These are phyloP conservation scores for Populus simonii DNA, from an alignment of 345 rosid species.

Conservation along the genomic window DNA sequence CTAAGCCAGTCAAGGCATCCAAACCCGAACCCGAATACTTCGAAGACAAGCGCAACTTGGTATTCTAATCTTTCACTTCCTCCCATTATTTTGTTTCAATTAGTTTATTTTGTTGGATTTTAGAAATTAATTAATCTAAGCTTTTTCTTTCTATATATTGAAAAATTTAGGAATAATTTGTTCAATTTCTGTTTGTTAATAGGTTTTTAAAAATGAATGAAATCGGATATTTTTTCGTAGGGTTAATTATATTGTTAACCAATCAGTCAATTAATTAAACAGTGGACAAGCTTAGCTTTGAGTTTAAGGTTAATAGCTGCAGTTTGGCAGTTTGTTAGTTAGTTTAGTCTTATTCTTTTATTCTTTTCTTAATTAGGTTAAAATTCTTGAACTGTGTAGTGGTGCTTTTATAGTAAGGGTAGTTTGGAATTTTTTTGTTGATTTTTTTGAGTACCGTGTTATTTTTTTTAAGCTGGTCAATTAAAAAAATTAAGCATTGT, in stretches of 20 bases:
- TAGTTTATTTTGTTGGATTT: background rate
- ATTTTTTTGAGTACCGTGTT: background rate
- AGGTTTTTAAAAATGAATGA: background rate
- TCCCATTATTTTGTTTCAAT: background rate
- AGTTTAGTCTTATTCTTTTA: background rate
- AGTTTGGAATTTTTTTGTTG: background rate
- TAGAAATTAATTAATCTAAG: background rate
- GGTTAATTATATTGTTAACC: background rate
- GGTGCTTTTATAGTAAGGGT: background rate
- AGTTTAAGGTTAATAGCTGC: background rate
- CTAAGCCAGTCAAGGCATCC: constrained; percentile 51
- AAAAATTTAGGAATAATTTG: background rate
- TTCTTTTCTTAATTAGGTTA: background rate
- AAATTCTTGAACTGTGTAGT: background rate
- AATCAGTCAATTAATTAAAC: background rate
- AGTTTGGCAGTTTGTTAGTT: background rate
- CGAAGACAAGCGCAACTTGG: constrained; percentile 85
- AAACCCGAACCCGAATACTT: constrained; percentile 77
- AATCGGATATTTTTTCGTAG: background rate
- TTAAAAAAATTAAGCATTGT: background rate
- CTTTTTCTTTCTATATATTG: background rate
- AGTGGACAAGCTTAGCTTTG: background rate
- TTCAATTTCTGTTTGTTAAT: background rate
- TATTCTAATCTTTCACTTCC: constrained; percentile 13
- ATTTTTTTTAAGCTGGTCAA: background rate